Evolutionary conservation across 2,329 filamentous ascomycete species (phyloP).

Genomic region (Geosmithia morbida): DNA sequence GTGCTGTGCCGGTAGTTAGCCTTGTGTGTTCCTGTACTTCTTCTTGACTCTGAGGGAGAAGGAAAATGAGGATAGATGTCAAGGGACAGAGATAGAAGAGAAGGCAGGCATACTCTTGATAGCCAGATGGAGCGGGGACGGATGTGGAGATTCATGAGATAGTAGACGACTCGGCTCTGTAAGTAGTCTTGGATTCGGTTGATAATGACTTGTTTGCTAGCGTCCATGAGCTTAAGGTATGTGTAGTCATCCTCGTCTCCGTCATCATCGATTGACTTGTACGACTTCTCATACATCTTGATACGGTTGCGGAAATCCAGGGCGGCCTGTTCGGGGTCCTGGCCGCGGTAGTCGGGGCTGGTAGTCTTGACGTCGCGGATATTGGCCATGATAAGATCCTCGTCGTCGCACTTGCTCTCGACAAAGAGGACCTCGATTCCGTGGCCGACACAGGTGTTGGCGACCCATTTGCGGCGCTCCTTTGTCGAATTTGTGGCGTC

Average conservation of each 20-base stretch:
- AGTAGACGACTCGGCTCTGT: constrained; percentile 92
- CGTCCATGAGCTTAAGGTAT: constrained; percentile 95
- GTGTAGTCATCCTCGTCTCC: constrained; percentile 73
- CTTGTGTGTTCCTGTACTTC: not conserved
- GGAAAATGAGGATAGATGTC: not conserved
- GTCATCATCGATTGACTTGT: constrained; percentile 77
- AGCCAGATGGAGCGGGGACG: constrained; percentile 94
- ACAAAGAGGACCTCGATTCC: constrained; percentile 88
- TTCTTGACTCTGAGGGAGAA: not conserved
- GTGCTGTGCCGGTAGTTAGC: constrained; percentile 42
- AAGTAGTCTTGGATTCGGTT: constrained; percentile 95
- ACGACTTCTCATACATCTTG: constrained; percentile 92
- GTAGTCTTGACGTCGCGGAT: constrained; percentile 96
- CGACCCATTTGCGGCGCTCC: constrained; percentile 77
- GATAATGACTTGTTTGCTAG: constrained; percentile 93
- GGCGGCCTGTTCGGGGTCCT: constrained; percentile 84
- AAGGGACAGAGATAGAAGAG: not conserved
- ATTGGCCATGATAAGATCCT: constrained; percentile 94
- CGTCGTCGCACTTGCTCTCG: constrained; percentile 92
- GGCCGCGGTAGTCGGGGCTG: constrained; percentile 84
- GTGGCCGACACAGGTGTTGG: constrained; percentile 60
- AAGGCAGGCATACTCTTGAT: constrained; percentile 52
- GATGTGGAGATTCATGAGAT: constrained; percentile 97
- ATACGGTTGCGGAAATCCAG: constrained; percentile 90
- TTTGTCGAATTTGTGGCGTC: constrained; percentile 97